Evolutionary conservation across 1,284 basidiomycete species (phyloP), one percentile per base, ranked within the genome.

Genomic region (Moniliella sp.): DNA sequence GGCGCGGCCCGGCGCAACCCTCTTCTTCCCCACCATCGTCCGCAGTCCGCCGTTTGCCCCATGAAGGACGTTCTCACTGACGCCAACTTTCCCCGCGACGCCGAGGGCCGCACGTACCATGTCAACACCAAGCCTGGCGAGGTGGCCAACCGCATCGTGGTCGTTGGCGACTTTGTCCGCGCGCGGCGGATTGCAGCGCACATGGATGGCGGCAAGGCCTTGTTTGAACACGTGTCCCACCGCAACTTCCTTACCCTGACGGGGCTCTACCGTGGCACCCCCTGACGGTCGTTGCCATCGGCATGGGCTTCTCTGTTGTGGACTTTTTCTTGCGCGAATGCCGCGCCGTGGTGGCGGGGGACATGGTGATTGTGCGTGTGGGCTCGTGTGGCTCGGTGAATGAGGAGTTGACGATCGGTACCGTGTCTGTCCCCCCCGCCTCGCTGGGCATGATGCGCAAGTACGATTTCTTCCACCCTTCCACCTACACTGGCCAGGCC

Each of bases 261-360:
- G 3, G 79, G 79, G 8, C 67, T 72, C 23, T 81, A 74, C 64
- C 67, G 69, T 28, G 70, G 69, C 28, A 60, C 69, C 76, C 78
- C 4, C 57, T 82, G 18, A 76, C 73, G 9, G 69, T 82, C 33
- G 66, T 79, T 28, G 75, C 74, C 38, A 80, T 80, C 36, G 79
- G 79, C 5, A 82, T 82, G 79, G 78, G 78, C 13, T 45, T 52
- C 18, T 34, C 34, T 10, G 40, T 48, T 57, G 75, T 75, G 60
- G 78, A 82, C 61, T 82, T 82, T 61, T 78, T 81, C 57, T 69
- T 82, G 10, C 70, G 79, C 40, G 79, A 82, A 62, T 71, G 70
- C 11, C 68, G 78, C 36, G 79, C 81, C 50, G 75, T 75, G 43
- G 61, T 80, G 25, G 65, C 62, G 39, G 78, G 79, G 5, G 78